Percentiles rank a stretch among this genome's conserved stretches.
Conservation (phyloP, 1,284 basidiomycete species). For the Irpex sp. region DNA sequence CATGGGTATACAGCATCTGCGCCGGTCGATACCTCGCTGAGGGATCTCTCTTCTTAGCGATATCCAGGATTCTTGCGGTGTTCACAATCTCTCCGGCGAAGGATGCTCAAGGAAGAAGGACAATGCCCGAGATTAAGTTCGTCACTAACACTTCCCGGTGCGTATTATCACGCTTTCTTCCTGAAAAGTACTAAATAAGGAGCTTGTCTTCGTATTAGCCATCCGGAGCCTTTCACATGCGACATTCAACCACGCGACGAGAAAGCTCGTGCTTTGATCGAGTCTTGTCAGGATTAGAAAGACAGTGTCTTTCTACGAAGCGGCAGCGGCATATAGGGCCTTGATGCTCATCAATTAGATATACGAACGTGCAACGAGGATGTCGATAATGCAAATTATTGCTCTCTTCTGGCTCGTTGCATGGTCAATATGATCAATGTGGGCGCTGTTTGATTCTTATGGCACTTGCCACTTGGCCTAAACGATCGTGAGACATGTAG, state of each 20-base stretch:
- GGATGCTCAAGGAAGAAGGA: background rate
- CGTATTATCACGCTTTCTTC: background rate
- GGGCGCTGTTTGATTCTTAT: too few species aligned
- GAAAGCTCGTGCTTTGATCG: background rate
- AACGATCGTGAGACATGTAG: too few species aligned
- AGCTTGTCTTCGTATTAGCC: background rate
- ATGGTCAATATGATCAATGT: too few species aligned
- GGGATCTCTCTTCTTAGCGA: background rate
- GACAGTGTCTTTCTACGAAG: background rate
- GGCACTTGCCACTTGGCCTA: too few species aligned
- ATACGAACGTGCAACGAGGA: too few species aligned
- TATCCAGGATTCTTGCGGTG: background rate
- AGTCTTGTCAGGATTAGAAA: background rate
- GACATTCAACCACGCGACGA: background rate
- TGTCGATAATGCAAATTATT: too few species aligned
- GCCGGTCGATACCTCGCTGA: constrained; percentile 1
- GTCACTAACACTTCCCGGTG: background rate
- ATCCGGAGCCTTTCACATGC: constrained; percentile 1
- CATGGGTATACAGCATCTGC: background rate
- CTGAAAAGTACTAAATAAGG: background rate
- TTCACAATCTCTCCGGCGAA: background rate
- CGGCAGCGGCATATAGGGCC: too few species aligned
- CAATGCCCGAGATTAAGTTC: background rate
- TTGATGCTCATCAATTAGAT: too few species aligned
- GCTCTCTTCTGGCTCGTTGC: too few species aligned